Evolutionary conservation across 805 yeast species (phyloP), one percentile per base, ranked within the genome.

Genomic region (Ogataea populi-albae): DNA sequence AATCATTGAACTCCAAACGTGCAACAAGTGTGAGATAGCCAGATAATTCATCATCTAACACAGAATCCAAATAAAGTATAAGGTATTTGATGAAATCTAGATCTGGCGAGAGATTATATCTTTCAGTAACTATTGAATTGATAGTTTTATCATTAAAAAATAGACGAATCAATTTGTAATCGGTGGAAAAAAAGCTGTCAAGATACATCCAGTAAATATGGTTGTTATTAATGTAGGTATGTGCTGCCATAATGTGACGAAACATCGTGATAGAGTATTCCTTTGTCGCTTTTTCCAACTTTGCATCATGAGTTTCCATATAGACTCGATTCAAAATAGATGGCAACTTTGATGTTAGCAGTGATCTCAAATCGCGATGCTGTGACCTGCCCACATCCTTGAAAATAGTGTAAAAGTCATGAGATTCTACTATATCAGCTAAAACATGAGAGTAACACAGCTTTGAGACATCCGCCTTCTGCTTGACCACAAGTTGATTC

Each of bases 401-500:
- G 12, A 40, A 25, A 11, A 32, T 10, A 2, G 6, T 18, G 2
- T 16, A 30, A 22, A 35, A 50, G 3, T 32, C 8, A 7, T 29
- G 30, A 3, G 38, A 23, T 8, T 8, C 16, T 11, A 49, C 28
- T 4, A 40, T 25, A 33, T 46, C 50, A 3, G 40, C 29, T 19
- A 46, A 30, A 9, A 41, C 33, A 3, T 15, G 32, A 7, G 39
- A 20, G 31, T 26, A 44, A 5, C 26, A 11, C n/a, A 28, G 3
- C 4, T 3, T 5, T 4, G 22, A 22, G 4, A 24, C 27, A 26
- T 34, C 26, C 5, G 40, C 8, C 24, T 40, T 45, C 9, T 38
- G 9, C 15, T 33, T 38, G 4, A 36, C 24, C 8, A 47, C 38
- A 9, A 54, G 25, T 14, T 52, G 57, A 4, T 53, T 49, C 3